phyloP scores from a whole-genome alignment of 2,329 filamentous ascomycete genomes.

The Chaetoscypha palmicola region DNA sequence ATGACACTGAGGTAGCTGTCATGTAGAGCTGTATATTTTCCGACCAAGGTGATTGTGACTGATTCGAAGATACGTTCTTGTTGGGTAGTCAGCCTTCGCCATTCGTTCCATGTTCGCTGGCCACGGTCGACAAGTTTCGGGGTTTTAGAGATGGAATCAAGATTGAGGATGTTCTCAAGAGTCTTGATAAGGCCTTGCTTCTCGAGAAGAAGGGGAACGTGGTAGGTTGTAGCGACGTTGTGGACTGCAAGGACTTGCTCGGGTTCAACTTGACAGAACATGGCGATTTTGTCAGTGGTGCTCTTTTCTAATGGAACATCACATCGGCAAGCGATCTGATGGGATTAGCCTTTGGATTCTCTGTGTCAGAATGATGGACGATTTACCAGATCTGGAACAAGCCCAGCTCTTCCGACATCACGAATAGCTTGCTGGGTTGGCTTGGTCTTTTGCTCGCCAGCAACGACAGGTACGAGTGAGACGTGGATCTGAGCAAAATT shows the following conservation, averaged over 20 bases:
- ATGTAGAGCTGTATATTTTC: slow-evolving; percentile 80
- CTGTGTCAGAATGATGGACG: background rate
- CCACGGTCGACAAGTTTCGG: slow-evolving; percentile 55
- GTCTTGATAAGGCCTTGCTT: slow-evolving; percentile 65
- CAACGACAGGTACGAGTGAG: slow-evolving; percentile 68
- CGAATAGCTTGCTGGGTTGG: slow-evolving; percentile 89
- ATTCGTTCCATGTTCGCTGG: slow-evolving; percentile 49
- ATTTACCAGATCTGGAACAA: slow-evolving; percentile 25
- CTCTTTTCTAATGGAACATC: slow-evolving; percentile 64
- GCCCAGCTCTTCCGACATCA: slow-evolving; percentile 61
- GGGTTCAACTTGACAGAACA: slow-evolving; percentile 78
- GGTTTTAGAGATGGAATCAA: slow-evolving; percentile 51
- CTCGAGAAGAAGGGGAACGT: slow-evolving; percentile 86
- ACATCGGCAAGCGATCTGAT: slow-evolving; percentile 85
- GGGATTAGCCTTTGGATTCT: background rate
- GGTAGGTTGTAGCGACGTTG: slow-evolving; percentile 86
- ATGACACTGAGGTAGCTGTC: slow-evolving; percentile 80
- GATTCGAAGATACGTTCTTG: slow-evolving; percentile 60
- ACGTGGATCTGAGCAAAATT: slow-evolving; percentile 86
- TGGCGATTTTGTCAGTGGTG: slow-evolving; percentile 81
- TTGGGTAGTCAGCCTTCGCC: slow-evolving; percentile 63
- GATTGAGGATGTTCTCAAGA: slow-evolving; percentile 57
- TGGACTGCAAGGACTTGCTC: slow-evolving; percentile 85
- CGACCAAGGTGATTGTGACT: slow-evolving; percentile 79
- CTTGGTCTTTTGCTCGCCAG: slow-evolving; percentile 85